Evolutionary conservation across 2,329 filamentous ascomycete species (phyloP), one percentile per base, ranked within the genome.

Genomic region (Aspergillus sp.): DNA sequence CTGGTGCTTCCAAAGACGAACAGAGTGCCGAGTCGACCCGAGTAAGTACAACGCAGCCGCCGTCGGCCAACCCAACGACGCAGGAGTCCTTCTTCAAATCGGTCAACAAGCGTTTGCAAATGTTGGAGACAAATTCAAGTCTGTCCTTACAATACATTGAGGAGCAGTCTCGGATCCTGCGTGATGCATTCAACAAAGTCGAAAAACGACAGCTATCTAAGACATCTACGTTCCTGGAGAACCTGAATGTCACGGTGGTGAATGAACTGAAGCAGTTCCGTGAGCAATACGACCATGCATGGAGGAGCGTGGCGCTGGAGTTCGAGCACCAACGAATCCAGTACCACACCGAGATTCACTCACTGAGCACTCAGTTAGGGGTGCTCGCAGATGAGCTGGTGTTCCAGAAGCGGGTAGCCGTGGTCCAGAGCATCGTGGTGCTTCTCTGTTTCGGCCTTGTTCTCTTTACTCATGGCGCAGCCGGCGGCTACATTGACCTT

Each of bases 51-150:
- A 76, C 78, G 25, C 76, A 84, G 64, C 77, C 81, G 1, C 71
- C 81, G 7, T 74, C 82, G 2, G 76, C 89, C 1, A 84, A 87
- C 1, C 93, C 93, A 2, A 92, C 93, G 0, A 95, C 96, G 1
- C 95, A 99, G 73, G 95, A 99, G 72, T 95, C 90, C 2, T 98
- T 99, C 76, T 99, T 97, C 83, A 98, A 98, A 73, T 91, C 92
- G 4, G 89, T 98, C 8, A 91, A 93, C 62, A 98, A 98, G 74
- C 90, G 95, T 1, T 82, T 99, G 4, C 90, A 93, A 63, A 87
- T 93, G 66, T 86, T 98, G 7, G 95, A 99, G 74, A 86, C 90
- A 15, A 99, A 98, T 72, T 91, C 93, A 11, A 96, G 93, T 0
- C 81, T 98, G 11, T 96, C 93, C 0, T 80, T 98, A 8, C 90